Percentiles rank a stretch among this genome's conserved stretches.
Conservation (phyloP, 2,329 filamentous ascomycete species). For the Arthrobotrys sphaeroides region DNA sequence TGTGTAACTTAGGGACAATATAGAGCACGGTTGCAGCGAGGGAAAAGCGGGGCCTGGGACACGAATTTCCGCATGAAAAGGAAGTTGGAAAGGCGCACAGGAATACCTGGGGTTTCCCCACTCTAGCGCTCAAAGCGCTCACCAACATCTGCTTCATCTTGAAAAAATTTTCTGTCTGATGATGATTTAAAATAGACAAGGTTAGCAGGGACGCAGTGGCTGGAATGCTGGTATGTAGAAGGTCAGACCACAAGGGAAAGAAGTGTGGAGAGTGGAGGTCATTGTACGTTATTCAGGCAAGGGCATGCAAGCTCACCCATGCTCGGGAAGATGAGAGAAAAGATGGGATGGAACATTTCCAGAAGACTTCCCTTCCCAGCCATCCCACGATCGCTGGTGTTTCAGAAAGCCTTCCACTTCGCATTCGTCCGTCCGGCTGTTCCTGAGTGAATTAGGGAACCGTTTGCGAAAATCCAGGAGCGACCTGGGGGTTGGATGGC, state of each 20-base stretch:
- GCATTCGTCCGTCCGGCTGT: constrained; percentile 52
- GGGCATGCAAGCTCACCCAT: constrained; percentile 25
- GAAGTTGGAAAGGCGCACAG: constrained; percentile 41
- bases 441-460: constrained; percentile 54
- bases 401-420: constrained; percentile 40
- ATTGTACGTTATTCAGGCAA: constrained; percentile 4
- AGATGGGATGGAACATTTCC: constrained; percentile 54
- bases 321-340: constrained; percentile 38
- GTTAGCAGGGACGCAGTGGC: constrained; percentile 35
- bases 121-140: background rate
- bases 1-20: constrained; percentile 35
- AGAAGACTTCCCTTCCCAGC: constrained; percentile 52
- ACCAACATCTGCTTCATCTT: constrained; percentile 7
- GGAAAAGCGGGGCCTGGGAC: constrained; percentile 30
- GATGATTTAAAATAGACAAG: constrained; percentile 26
- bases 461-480: constrained; percentile 48
- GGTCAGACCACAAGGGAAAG: constrained; percentile 35
- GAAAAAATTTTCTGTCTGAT: background rate
- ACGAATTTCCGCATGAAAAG: constrained; percentile 29
- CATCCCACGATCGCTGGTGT: constrained; percentile 24
- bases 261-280: constrained; percentile 10
- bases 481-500: constrained; percentile 7
- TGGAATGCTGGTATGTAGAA: constrained; percentile 26
- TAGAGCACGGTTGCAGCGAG: constrained; percentile 45
- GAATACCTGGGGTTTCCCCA: constrained; percentile 7